Percentiles rank a stretch among this genome's conserved stretches.
Conservation (phyloP, 2,329 filamentous ascomycete species). For the Ampelomyces quisqualis region DNA sequence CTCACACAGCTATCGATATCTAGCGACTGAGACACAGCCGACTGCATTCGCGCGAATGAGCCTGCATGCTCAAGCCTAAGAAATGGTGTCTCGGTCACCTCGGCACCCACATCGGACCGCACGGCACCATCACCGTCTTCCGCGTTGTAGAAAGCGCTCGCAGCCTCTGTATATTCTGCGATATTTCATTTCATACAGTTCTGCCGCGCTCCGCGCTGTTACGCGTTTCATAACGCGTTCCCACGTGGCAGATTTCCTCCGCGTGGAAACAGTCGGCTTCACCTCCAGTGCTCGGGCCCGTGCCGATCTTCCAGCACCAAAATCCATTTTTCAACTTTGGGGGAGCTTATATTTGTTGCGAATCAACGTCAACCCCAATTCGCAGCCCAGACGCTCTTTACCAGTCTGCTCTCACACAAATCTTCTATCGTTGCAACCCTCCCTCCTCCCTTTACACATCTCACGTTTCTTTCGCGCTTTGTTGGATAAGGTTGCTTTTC, state of each 20-base stretch:
- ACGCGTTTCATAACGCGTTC: conserved; percentile 3
- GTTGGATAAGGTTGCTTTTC: conserved; percentile 4
- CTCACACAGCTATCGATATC: too few relatives aligned
- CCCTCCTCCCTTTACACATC: neutral
- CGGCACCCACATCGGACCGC: too few relatives aligned
- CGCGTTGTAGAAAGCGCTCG: too few relatives aligned
- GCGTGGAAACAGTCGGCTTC: conserved; percentile 2
- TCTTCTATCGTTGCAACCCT: neutral
- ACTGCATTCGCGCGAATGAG: too few relatives aligned
- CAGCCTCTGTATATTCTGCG: neutral
- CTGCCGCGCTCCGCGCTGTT: too few relatives aligned
- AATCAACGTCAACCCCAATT: conserved; percentile 1
- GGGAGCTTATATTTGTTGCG: neutral
- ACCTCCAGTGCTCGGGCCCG: conserved; percentile 8
- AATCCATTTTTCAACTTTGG: conserved; percentile 3
- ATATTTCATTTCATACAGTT: neutral
- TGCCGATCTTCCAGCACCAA: neutral
- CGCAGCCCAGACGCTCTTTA: neutral
- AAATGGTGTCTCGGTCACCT: too few relatives aligned
- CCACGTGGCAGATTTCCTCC: neutral
- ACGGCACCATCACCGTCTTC: too few relatives aligned
- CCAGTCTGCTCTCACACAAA: neutral
- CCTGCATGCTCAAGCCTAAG: too few relatives aligned
- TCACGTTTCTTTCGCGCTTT: neutral
- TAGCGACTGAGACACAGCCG: too few relatives aligned